phyloP scores from a whole-genome alignment of 148 eudicot genomes.

The Rhododendron molle region DNA sequence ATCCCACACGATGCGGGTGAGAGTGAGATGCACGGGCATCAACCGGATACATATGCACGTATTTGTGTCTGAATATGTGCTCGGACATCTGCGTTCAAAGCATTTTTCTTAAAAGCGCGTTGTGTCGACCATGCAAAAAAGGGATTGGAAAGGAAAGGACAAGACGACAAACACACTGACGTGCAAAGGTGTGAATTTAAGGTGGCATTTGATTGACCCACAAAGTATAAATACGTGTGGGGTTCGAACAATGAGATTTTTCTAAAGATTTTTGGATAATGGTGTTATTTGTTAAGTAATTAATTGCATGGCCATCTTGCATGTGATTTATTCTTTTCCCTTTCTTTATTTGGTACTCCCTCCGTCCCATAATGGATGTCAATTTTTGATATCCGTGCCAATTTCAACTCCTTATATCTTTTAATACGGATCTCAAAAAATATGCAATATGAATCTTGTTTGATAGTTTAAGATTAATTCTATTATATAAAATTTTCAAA shows the following conservation, averaged over 20 bases:
- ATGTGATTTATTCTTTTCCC: not conserved
- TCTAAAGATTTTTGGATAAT: not conserved
- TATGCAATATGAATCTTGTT: no score
- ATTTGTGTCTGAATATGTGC: not conserved
- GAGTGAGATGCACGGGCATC: not conserved
- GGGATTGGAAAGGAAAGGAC: not conserved
- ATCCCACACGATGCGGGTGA: not conserved
- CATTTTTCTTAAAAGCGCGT: not conserved
- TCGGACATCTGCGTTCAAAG: not conserved
- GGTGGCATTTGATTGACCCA: not conserved
- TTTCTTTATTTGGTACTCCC: not conserved
- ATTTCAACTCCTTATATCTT: no score
- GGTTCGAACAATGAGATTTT: not conserved
- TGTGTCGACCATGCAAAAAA: not conserved
- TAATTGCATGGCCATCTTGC: not conserved
- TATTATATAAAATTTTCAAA: no score
- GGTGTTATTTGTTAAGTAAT: not conserved
- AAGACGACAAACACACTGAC: not conserved
- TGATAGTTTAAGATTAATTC: no score
- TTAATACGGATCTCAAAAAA: no score
- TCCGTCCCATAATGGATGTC: no score
- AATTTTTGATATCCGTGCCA: no score
- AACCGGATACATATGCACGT: not conserved
- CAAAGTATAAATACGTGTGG: not conserved
- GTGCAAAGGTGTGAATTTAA: not conserved